Conservation (phyloP, 306 rosid genomes). For the Lathyrus tuberosus region DNA sequence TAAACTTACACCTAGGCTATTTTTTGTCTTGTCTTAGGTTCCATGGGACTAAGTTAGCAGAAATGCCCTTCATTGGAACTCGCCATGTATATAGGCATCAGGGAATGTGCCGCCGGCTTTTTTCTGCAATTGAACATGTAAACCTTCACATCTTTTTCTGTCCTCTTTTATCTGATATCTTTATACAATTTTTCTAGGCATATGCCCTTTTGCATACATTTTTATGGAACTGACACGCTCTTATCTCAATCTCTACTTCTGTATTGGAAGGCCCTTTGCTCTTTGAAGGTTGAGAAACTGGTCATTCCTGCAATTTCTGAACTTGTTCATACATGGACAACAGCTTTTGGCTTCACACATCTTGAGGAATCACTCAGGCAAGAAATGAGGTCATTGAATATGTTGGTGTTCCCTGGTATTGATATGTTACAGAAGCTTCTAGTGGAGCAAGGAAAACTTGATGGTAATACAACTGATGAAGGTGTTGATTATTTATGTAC, state of each 20-base stretch:
- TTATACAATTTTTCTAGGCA: slow-evolving; percentile 17
- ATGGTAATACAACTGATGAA: slow-evolving; percentile 48
- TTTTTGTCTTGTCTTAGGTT: slow-evolving; percentile 56
- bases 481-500: slow-evolving; percentile 41
- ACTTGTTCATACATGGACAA: slow-evolving; percentile 84
- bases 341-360: slow-evolving; percentile 75
- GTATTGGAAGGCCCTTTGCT: slow-evolving; percentile 67
- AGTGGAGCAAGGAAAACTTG: slow-evolving; percentile 50
- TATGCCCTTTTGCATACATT: slow-evolving; percentile 27
- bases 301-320: slow-evolving; percentile 94
- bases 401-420: slow-evolving; percentile 96
- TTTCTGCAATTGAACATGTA: slow-evolving; percentile 86
- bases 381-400: slow-evolving; percentile 80
- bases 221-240: slow-evolving; percentile 33
- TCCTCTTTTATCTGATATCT: slow-evolving; percentile 31
- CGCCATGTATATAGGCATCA: slow-evolving; percentile 94
- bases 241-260: slow-evolving; percentile 26
- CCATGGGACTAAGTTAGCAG: slow-evolving; percentile 90
- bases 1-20: slow-evolving; percentile 10
- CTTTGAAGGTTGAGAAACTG: slow-evolving; percentile 82
- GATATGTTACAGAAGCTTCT: slow-evolving; percentile 92
- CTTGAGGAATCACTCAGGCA: slow-evolving; percentile 74
- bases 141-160: slow-evolving; percentile 40
- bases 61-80: slow-evolving; percentile 99
- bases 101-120: slow-evolving; percentile 99